Conservation (phyloP, 768 basidiomycete genomes). For the Amanita pseudoporphyria region DNA sequence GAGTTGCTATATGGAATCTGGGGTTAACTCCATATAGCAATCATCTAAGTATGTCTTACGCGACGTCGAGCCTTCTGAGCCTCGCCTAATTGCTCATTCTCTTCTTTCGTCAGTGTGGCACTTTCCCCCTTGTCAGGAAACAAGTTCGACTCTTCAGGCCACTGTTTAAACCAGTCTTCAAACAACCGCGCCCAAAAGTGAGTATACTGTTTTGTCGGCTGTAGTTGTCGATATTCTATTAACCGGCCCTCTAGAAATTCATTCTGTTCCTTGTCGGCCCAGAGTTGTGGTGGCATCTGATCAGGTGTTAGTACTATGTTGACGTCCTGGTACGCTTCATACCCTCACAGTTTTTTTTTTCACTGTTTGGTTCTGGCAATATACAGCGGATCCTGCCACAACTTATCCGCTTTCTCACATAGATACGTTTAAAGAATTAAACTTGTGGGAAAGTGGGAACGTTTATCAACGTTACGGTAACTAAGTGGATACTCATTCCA, state of each 20-base stretch:
- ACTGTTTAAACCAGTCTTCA: background rate
- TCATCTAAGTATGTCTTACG: background rate
- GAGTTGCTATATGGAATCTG: background rate
- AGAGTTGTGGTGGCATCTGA: too few species aligned
- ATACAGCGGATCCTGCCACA: too few species aligned
- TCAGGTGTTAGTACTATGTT: too few species aligned
- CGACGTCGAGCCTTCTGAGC: background rate
- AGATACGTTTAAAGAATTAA: too few species aligned
- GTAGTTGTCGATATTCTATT: background rate
- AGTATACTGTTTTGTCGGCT: too few species aligned
- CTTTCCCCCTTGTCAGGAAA: background rate
- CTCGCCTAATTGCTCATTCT: background rate
- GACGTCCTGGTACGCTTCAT: too few species aligned
- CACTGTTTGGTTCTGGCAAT: too few species aligned
- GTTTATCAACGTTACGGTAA: too few species aligned
- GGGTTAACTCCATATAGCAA: background rate
- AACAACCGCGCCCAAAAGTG: background rate
- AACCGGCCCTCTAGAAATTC: background rate
- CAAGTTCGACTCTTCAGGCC: background rate
- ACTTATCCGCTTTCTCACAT: too few species aligned
- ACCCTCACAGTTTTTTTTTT: too few species aligned
- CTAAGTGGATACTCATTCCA: too few species aligned
- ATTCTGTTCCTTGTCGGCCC: background rate
- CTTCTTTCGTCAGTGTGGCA: background rate
- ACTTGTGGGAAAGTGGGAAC: too few species aligned